A percentile compares a stretch with the other conserved stretches of the same genome.
These are phyloP conservation scores for Syzygium jambos DNA, from an alignment of 345 rosid species.

Conservation along the genomic window DNA sequence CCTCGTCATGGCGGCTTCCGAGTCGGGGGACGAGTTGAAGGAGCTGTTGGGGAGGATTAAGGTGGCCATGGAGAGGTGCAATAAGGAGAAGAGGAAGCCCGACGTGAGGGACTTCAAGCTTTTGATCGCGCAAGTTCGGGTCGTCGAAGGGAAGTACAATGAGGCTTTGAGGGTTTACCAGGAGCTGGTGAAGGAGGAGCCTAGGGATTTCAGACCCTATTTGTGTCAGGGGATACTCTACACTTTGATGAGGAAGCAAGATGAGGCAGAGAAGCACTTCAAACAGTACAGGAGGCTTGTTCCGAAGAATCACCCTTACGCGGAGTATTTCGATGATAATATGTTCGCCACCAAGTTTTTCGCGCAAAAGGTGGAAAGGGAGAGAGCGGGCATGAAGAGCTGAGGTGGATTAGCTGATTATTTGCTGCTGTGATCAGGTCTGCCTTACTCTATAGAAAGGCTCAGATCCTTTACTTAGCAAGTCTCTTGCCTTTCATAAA, in stretches of 20 bases:
- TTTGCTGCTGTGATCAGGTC: neutral
- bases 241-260: conserved; percentile 59
- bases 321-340: conserved; percentile 69
- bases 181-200: conserved; percentile 79
- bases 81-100: conserved; percentile 53
- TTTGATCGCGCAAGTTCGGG: conserved; percentile 64
- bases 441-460: neutral
- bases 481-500: neutral
- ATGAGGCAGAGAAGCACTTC: conserved; percentile 80
- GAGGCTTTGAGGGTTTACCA: conserved; percentile 81
- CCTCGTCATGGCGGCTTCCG: conserved; percentile 57
- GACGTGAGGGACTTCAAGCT: conserved; percentile 77
- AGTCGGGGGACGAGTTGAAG: conserved; percentile 33
- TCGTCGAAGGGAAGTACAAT: conserved; percentile 49
- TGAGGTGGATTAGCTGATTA: conserved; percentile 8
- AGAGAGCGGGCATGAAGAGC: conserved; percentile 24
- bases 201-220: conserved; percentile 88
- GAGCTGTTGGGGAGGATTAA: conserved; percentile 48
- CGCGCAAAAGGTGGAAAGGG: conserved; percentile 45
- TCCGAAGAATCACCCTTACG: conserved; percentile 77
- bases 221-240: conserved; percentile 86
- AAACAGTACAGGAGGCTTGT: conserved; percentile 75
- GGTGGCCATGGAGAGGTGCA: conserved; percentile 65
- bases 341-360: conserved; percentile 63
- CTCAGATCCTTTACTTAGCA: neutral